A percentile compares a stretch with the other conserved stretches of the same genome.
Conservation (phyloP, 1,284 basidiomycete species). For the Austroboletus rostrupii region DNA sequence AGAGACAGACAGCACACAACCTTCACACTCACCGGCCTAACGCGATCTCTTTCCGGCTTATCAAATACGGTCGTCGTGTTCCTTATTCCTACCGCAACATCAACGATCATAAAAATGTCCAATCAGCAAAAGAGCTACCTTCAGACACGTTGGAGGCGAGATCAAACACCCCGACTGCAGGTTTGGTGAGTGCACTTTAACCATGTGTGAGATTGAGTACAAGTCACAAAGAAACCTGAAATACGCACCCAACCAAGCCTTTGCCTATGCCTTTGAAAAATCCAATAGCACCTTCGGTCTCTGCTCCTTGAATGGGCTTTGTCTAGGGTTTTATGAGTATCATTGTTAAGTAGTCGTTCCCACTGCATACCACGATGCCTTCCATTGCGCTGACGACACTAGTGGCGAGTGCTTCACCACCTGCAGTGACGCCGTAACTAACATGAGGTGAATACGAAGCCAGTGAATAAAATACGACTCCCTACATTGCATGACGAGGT, state of each 20-base stretch:
- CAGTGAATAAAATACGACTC: conserved; percentile 2
- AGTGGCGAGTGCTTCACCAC: conserved; percentile 90
- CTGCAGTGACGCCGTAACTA: conserved; percentile 91
- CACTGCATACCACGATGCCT: conserved; percentile 76
- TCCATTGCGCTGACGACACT: conserved; percentile 96
- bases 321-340: conserved; percentile 43
- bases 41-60: conserved; percentile 84
- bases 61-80: conserved; percentile 99
- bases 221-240: conserved; percentile 5
- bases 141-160: conserved; percentile 95
- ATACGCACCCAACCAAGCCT: conserved; percentile 83
- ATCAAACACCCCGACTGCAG: conserved; percentile 95
- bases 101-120: conserved; percentile 1
- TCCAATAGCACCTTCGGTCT: conserved; percentile 88
- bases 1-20: neutral
- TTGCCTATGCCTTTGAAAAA: conserved; percentile 99
- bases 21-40: conserved; percentile 60
- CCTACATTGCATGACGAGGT: conserved; percentile 91
- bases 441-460: conserved; percentile 9
- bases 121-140: conserved; percentile 42
- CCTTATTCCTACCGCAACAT: conserved; percentile 59
- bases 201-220: conserved; percentile 13
- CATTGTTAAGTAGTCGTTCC: neutral
- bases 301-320: conserved; percentile 96
- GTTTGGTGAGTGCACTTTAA: conserved; percentile 86